Percentiles rank a stretch among this genome's conserved stretches.
phyloP scores from a whole-genome alignment of 225 moss, liverwort and hornwort species.

The Sphagnum contortum region DNA sequence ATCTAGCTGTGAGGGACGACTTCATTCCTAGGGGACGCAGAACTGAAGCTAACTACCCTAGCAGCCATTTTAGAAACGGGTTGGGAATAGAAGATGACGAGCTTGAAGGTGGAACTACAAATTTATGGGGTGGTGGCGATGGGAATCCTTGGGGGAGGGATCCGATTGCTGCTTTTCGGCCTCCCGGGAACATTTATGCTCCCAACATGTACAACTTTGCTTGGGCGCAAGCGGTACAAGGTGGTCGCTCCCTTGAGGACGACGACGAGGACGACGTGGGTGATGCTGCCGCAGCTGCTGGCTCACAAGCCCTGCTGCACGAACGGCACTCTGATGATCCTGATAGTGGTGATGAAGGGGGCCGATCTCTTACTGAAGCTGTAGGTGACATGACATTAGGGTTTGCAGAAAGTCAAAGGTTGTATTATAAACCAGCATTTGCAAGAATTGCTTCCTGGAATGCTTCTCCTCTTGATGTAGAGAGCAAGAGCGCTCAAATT shows the following conservation, averaged over 20 bases:
- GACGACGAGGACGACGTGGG: conserved; percentile 13
- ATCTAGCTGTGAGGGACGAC: conserved; percentile 8
- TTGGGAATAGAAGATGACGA: conserved; percentile 15
- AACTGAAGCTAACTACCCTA: no score
- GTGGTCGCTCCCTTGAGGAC: conserved; percentile 48
- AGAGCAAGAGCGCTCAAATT: conserved; percentile 14
- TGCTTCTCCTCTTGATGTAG: conserved; percentile 5
- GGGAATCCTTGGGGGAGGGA: conserved; percentile 35
- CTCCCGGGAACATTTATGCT: conserved; percentile 51
- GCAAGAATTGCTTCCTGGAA: conserved; percentile 43
- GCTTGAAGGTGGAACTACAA: conserved; percentile 12
- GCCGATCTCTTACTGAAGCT: conserved; percentile 20
- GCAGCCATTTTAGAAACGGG: not conserved
- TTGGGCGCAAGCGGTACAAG: conserved; percentile 95
- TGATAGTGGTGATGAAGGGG: conserved; percentile 13
- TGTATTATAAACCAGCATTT: conserved; percentile 32
- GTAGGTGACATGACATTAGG: conserved; percentile 28
- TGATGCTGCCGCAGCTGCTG: not conserved
- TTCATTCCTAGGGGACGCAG: not conserved
- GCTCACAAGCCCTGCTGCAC: not conserved
- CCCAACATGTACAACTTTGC: conserved; percentile 89
- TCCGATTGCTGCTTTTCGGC: conserved; percentile 29
- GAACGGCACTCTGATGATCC: conserved; percentile 11
- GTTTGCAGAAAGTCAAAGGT: conserved; percentile 49
- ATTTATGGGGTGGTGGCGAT: conserved; percentile 35